Evolutionary conservation across 257 asterid species (phyloP).

Genomic region (Ilex asprella): DNA sequence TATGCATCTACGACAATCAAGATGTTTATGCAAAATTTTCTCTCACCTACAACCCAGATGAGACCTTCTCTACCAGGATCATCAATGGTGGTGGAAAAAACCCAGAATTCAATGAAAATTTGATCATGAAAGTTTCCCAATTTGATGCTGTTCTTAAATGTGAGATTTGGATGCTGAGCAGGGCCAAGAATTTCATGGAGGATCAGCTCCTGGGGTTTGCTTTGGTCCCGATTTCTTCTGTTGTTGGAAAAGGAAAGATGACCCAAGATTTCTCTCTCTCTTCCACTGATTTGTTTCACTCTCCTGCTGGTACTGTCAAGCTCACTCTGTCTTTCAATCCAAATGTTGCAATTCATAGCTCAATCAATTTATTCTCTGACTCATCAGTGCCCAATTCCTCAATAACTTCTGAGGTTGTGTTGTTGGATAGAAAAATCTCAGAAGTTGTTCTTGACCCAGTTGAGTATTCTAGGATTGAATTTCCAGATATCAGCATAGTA

Average conservation of each 20-base stretch:
- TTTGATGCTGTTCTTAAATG: conserved; percentile 50
- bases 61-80: conserved; percentile 38
- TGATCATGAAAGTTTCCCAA: conserved; percentile 36
- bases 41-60: conserved; percentile 57
- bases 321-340: conserved; percentile 46
- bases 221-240: conserved; percentile 46
- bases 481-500: conserved; percentile 43
- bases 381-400: conserved; percentile 6
- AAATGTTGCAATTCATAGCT: conserved; percentile 15
- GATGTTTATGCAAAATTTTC: conserved; percentile 71
- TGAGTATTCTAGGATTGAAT: conserved; percentile 52
- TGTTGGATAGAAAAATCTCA: conserved; percentile 29
- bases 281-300: conserved; percentile 61
- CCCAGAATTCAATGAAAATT: conserved; percentile 43
- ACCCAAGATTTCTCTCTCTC: conserved; percentile 51
- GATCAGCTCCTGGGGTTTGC: conserved; percentile 67
- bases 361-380: conserved; percentile 14
- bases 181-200: conserved; percentile 55
- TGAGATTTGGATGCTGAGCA: conserved; percentile 72
- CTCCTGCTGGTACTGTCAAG: conserved; percentile 64
- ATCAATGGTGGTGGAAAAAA: conserved; percentile 45
- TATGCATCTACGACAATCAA: conserved; percentile 65
- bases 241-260: conserved; percentile 38
- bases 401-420: conserved; percentile 28
- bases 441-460: conserved; percentile 15